Evolutionary conservation across 2,329 filamentous ascomycete genomes (phyloP), one percentile per base, ranked within the genome.

Genomic region (Graphilbum ipis-grandicollis): DNA sequence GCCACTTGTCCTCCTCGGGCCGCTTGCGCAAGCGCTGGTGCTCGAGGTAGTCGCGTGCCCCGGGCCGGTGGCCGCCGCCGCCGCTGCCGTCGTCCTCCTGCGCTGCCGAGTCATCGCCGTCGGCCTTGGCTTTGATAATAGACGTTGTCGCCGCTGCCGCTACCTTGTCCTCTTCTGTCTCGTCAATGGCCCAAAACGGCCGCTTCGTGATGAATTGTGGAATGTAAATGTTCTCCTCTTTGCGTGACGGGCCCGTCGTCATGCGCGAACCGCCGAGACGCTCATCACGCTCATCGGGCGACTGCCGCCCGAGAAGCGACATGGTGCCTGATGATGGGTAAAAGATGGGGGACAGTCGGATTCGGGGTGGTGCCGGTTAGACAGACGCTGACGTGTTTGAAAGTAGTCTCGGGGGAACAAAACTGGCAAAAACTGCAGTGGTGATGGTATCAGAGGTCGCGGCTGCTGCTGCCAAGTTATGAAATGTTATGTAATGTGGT

Each of bases 171-270:
- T 46, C 41, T 1, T 42, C 42, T 3, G 38, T 18, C 52, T 85
- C 82, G 48, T 81, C 75, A 49, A 71, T 75, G 38, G 92, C 76
- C 57, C 96, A 98, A 60, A 98, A 98, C 5, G 90, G 90, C 48
- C 92, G 86, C 57, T 93, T 94, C 49, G 85, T 86, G 61, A 98
- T 98, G 67, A 94, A 98, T 37, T 82, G 76, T 6, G 90, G 90
- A 51, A 98, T 98, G 66, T 98, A 98, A 56, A 94, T 77, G 68
- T 98, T 98, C 58, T 90, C 84, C 57, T 93, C 85, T 55, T 93
- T 93, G 38, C 37, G 38, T 29, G 42, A 35, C 10, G 43, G 40
- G 5, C 40, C 38, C 19, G 43, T 38, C 34, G 31, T 31, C 18
- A 35, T 38, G 19, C 44, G 42, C 34, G 44, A 46, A 26, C 44